A percentile compares a stretch with the other conserved stretches of the same genome.
These are phyloP conservation scores for Sparassis latifolia DNA, from an alignment of 1,284 basidiomycete species.

Conservation along the genomic window DNA sequence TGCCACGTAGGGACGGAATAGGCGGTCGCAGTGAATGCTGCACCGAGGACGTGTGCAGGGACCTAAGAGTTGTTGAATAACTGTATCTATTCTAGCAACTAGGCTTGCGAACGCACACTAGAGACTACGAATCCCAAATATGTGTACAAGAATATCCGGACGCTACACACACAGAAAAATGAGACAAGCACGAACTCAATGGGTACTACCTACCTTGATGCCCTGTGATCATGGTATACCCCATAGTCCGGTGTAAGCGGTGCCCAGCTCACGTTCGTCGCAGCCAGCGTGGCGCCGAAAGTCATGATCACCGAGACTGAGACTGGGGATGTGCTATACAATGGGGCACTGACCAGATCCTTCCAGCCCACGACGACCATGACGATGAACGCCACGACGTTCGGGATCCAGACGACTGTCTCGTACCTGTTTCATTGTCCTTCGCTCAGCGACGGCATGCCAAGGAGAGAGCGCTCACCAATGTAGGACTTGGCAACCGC, in stretches of 20 bases:
- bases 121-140: constrained; percentile 60
- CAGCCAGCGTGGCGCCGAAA: constrained; percentile 33
- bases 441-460: no score
- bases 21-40: constrained; percentile 52
- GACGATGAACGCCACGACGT: constrained; percentile 58
- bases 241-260: constrained; percentile 54
- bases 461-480: constrained; percentile 26
- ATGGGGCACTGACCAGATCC: constrained; percentile 28
- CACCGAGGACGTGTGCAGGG: constrained; percentile 56
- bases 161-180: constrained; percentile 2
- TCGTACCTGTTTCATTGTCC: constrained; percentile 35
- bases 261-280: constrained; percentile 46
- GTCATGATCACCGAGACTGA: constrained; percentile 25
- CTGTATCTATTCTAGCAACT: neutral
- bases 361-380: constrained; percentile 56
- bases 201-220: constrained; percentile 33
- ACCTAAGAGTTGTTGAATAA: constrained; percentile 30
- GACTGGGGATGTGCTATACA: constrained; percentile 20
- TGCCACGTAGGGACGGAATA: constrained; percentile 56
- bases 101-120: constrained; percentile 34
- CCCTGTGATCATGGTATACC: constrained; percentile 45
- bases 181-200: constrained; percentile 1
- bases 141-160: constrained; percentile 32
- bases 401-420: constrained; percentile 60
- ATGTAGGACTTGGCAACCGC: constrained; percentile 60